phyloP scores from a whole-genome alignment of 768 basidiomycete species.

The Hysterangium stoloniferum region DNA sequence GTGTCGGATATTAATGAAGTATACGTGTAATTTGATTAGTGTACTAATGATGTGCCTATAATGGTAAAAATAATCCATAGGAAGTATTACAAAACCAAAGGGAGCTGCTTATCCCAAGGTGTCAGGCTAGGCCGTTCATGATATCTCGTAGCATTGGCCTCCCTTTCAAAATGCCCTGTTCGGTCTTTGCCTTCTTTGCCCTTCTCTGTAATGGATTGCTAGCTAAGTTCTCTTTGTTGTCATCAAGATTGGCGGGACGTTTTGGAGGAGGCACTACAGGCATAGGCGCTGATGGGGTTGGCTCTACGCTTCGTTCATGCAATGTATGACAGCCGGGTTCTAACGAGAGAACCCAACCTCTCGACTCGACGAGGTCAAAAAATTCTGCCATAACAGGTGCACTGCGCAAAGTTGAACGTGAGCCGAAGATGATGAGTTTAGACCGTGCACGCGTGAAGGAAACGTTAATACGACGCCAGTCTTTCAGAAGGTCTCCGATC shows the following conservation, averaged over 20 bases:
- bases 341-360: slow-evolving; percentile 63
- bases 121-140: too few species aligned
- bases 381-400: slow-evolving; percentile 64
- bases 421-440: slow-evolving; percentile 90
- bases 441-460: slow-evolving; percentile 88
- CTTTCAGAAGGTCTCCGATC: slow-evolving; percentile 90
- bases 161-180: slow-evolving; percentile 12
- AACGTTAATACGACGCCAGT: slow-evolving; percentile 96
- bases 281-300: not conserved
- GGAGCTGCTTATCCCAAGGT: too few species aligned
- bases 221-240: slow-evolving; percentile 7
- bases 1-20: too few species aligned
- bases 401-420: slow-evolving; percentile 61
- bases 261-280: not conserved
- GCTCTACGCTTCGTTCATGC: slow-evolving; percentile 29
- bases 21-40: too few species aligned
- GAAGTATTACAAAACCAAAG: too few species aligned
- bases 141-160: slow-evolving; percentile 16
- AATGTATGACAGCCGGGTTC: slow-evolving; percentile 43
- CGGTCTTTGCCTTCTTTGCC: slow-evolving; percentile 8
- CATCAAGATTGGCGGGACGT: not conserved
- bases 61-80: too few species aligned
- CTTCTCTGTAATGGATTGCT: not conserved
- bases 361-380: slow-evolving; percentile 64
- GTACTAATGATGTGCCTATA: too few species aligned